Base-by-base conservation (phyloP, 441 rosid genomes). In the Syzygium syzygioides region DNA sequence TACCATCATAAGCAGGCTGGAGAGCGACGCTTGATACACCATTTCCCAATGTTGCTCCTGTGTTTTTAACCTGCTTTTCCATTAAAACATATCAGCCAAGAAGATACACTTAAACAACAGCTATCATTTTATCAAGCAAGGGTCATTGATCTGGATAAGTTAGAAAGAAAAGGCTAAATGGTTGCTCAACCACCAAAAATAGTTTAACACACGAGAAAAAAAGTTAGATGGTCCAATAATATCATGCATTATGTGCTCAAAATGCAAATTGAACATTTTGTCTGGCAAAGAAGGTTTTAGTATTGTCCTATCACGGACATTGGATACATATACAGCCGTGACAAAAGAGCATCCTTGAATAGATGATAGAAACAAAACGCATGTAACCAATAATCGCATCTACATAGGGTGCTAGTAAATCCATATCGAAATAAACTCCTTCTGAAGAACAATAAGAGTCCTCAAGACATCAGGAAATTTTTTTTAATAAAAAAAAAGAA, bases 1-100 rank as follows among this genome's bases (percentile, higher is more conserved):
- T 91, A 55, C 99, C 98, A 86, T 91, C 89, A 93, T 96, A 98
- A 71, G 94, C 91, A 91, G 95, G 97, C 86, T 85, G 97, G 60
- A 94, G 90, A 87, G 87, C 90, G 7, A 93, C 80, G 68, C 92
- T 91, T 86, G 91, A 92, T 64, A 91, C 86, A 88, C 95, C 94
- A 89, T 86, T 71, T 34, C 89, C 85, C 85, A 93, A 80, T 88
- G 90, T 93, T 88, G 88, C 88, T 89, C 91, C 90, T 26, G 91
- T 90, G 90, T 91, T 96, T 90, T 86, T 90, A 86, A 98, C 95
- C 99, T 98, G 88, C 55, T 85, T 7, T 91, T 85, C 85, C 88
- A 92, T 86, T 32, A 55, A 48, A 19, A 54, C 55, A 87, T 52
- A 68, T 53, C 68, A 62, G 26, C 56, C 83, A 41, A 50, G 45